Percentiles rank a stretch among this genome's conserved stretches.
Conservation (phyloP, 2,329 filamentous ascomycete genomes). For the Diaporthe citriasiana region DNA sequence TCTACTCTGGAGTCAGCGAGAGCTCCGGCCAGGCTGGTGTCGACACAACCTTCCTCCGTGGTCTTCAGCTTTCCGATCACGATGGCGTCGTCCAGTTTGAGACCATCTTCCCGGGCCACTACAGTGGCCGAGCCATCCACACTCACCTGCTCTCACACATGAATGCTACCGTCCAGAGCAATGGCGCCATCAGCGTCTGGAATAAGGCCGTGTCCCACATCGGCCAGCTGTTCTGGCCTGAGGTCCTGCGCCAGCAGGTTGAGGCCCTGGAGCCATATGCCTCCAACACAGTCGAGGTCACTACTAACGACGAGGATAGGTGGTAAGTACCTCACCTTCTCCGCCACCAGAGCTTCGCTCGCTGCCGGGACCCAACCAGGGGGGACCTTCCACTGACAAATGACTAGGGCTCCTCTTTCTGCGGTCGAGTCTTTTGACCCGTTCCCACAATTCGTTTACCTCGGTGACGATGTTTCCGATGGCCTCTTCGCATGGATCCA, state of each 20-base stretch:
- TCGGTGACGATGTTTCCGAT: slow-evolving; percentile 62
- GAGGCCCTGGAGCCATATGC: slow-evolving; percentile 50
- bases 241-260: slow-evolving; percentile 49
- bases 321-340: slow-evolving; percentile 49
- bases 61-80: slow-evolving; percentile 42
- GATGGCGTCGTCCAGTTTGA: slow-evolving; percentile 40
- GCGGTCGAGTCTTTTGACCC: slow-evolving; percentile 55
- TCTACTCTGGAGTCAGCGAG: slow-evolving; percentile 54
- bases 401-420: slow-evolving; percentile 5
- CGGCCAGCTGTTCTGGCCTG: slow-evolving; percentile 52
- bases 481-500: slow-evolving; percentile 65
- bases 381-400: not conserved
- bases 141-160: slow-evolving; percentile 47
- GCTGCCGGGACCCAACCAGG: slow-evolving; percentile 16
- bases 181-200: slow-evolving; percentile 48
- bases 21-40: slow-evolving; percentile 45
- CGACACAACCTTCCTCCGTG: slow-evolving; percentile 42
- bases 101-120: slow-evolving; percentile 43
- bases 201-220: slow-evolving; percentile 50
- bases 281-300: slow-evolving; percentile 48
- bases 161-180: slow-evolving; percentile 48
- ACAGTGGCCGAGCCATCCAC: slow-evolving; percentile 40
- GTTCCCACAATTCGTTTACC: slow-evolving; percentile 66
- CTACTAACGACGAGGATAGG: slow-evolving; percentile 52
- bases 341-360: not conserved